Evolutionary conservation across 2,329 filamentous ascomycete species (phyloP), one percentile per base, ranked within the genome.

Genomic region (Diplocarpon rosae): DNA sequence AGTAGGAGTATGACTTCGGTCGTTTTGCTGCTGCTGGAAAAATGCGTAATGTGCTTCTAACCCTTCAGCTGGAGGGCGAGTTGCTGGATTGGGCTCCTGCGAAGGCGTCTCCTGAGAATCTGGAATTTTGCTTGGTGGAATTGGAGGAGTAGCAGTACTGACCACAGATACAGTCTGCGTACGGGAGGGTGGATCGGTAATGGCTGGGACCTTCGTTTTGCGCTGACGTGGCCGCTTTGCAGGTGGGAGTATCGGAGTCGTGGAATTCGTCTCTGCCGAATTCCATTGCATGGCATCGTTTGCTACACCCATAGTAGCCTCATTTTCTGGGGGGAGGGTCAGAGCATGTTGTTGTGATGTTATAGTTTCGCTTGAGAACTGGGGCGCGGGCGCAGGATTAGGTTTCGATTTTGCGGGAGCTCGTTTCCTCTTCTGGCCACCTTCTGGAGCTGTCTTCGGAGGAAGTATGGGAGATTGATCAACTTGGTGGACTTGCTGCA

Each of bases 221-320:
- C 64, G 58, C 43, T 65, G 63, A 27, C 66, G 61, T 43, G 62
- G 62, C 27, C 64, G 59, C 46, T 69, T 69, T 2, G 63, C 47
- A 33, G 61, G 53, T 11, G 65, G 62, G 1, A 55, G 47, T 30
- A 53, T 47, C 12, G 53, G 46, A 12, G 53, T 52, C 33, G 47
- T 45, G 27, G 46, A 28, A 30, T 36, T 16, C 11, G 39, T 49
- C 15, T 56, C 56, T 9, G 57, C 52, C 27, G 54, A 39, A 36
- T 49, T 47, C 52, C 59, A 60, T 45, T 61, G 58, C 28, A 53
- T 43, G 41, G 24, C 43, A 39, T 58, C 54, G 37, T 59, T 58
- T 12, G 47, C 34, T 10, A 52, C 43, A 10, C 43, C 47, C 31
- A 50, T 41, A 10, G 47, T 36, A 31, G 41, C 31, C 8, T 57